Base-by-base conservation (phyloP, 805 yeast species). In the Candida ovalis region DNA sequence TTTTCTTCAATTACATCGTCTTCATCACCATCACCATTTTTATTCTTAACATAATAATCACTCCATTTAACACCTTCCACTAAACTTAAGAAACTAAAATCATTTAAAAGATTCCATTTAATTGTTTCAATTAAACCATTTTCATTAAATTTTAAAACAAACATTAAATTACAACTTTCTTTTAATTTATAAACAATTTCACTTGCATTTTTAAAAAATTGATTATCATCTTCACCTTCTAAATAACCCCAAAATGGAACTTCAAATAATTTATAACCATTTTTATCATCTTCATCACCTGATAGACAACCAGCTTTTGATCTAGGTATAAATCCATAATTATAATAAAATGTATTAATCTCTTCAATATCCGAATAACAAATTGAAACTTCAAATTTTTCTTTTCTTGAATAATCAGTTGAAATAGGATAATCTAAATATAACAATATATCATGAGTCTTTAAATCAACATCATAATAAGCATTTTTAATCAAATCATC, bases 401-500 rank as follows among this genome's bases (percentile, higher is more conserved):
- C 17, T 36, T 36, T 1, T 32, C 40, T 2, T 18, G 23, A n/a
- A 19, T 17, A 33, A 33, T 33, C 13, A n/a, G 12, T 35, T 12
- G 49, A 4, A 21, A 36, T 48, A 7, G 51, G 52, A 17, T 45
- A 21, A 21, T 65, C 67, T 9, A 67, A 52, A 12, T 64, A 62
- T 41, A 81, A 62, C 0, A 80, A 27, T 4, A 80, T 64, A 43
- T 79, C 83, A 4, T 66, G 57, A 4, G 65, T 72, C 0, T 42
- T 28, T 7, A 72, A 63, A 60, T 80, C 85, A n/a, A 79, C 69
- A 57, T 82, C 92, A 63, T 83, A 85, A 54, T 69, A 73, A 0
- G 86, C 78, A 61, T 81, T 82, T 41, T 69, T 66, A 12, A 9
- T 10, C 2, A 15, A 7, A 27, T 24, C 33, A 30, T 33, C 37